Evolutionary conservation across 805 yeast species (phyloP).

Genomic region (Cyberlindnera samutprakarnensis): DNA sequence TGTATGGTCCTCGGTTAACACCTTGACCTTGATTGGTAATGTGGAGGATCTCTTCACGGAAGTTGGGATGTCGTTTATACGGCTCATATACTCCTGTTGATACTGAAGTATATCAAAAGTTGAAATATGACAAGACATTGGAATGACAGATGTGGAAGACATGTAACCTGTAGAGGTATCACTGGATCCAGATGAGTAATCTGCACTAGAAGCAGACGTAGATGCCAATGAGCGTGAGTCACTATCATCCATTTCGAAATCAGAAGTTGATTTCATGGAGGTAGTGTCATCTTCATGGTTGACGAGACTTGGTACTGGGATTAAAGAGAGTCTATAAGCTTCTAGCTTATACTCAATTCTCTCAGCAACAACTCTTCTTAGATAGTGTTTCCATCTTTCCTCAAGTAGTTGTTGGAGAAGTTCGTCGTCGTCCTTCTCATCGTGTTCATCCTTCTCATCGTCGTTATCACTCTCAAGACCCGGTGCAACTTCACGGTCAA

Average conservation of each 20-base stretch:
- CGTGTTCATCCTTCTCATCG: not conserved
- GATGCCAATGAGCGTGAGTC: slow-evolving; percentile 6
- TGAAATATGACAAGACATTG: slow-evolving; percentile 10
- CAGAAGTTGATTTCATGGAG: slow-evolving; percentile 2
- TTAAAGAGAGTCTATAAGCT: slow-evolving; percentile 8
- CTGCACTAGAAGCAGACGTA: slow-evolving; percentile 12
- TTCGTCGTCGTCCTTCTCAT: slow-evolving; percentile 5
- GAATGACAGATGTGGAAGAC: too few species aligned
- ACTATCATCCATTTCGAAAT: slow-evolving; percentile 7
- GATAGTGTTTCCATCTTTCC: slow-evolving; percentile 11
- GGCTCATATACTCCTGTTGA: slow-evolving; percentile 8
- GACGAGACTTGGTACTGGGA: slow-evolving; percentile 9
- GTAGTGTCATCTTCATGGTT: slow-evolving; percentile 6
- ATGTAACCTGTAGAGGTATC: slow-evolving; percentile 7
- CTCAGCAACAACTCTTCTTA: slow-evolving; percentile 14
- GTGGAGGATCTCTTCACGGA: slow-evolving; percentile 16
- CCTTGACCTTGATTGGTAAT: slow-evolving; percentile 10
- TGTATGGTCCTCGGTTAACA: too few species aligned
- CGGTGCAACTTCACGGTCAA: too few species aligned
- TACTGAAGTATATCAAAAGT: slow-evolving; percentile 10
- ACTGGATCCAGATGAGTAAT: slow-evolving; percentile 4
- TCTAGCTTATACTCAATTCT: slow-evolving; percentile 21
- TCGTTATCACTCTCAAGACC: not conserved
- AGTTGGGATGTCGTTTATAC: slow-evolving; percentile 5
- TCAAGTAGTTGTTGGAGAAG: slow-evolving; percentile 6